A percentile compares a stretch with the other conserved stretches of the same genome.
Conservation (phyloP, 129 eudicot species). For the Smallanthus sonchifolius region DNA sequence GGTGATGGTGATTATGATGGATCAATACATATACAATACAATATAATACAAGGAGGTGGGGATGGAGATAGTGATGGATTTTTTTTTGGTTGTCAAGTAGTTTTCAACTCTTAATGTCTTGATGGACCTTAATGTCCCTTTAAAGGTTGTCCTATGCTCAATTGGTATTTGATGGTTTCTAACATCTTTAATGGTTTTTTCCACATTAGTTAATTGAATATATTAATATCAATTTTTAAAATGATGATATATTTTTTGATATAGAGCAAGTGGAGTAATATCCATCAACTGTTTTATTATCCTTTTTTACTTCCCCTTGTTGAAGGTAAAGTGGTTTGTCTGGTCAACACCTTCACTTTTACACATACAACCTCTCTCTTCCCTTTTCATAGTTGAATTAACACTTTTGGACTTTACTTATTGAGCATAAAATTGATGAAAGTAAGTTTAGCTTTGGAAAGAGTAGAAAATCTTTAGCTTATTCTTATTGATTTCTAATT, state of each 20-base stretch:
- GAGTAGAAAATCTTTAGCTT: slow-evolving; percentile 28
- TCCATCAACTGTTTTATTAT: not conserved
- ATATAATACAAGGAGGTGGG: slow-evolving; percentile 13
- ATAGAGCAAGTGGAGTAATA: not conserved
- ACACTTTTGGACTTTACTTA: slow-evolving; percentile 47
- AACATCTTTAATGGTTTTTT: not conserved
- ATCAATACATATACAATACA: not conserved
- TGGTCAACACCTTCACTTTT: slow-evolving; percentile 84
- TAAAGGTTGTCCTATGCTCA: slow-evolving; percentile 30
- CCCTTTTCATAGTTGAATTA: slow-evolving; percentile 36
- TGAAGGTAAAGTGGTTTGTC: slow-evolving; percentile 63
- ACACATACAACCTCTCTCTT: slow-evolving; percentile 34
- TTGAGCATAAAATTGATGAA: slow-evolving; percentile 30
- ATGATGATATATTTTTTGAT: not conserved
- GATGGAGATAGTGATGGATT: slow-evolving; percentile 21
- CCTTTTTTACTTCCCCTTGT: slow-evolving; percentile 35
- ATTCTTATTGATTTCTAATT: slow-evolving; percentile 50
- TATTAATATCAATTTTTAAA: not conserved
- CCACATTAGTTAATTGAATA: not conserved
- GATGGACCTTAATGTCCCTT: slow-evolving; percentile 34
- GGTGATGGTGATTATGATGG: slow-evolving; percentile 33
- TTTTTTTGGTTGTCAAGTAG: slow-evolving; percentile 43
- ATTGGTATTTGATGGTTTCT: not conserved
- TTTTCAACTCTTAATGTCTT: slow-evolving; percentile 43
- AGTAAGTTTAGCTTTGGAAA: slow-evolving; percentile 50